Conservation (phyloP, 1,284 basidiomycete species). For the Sporisorium exsertum region DNA sequence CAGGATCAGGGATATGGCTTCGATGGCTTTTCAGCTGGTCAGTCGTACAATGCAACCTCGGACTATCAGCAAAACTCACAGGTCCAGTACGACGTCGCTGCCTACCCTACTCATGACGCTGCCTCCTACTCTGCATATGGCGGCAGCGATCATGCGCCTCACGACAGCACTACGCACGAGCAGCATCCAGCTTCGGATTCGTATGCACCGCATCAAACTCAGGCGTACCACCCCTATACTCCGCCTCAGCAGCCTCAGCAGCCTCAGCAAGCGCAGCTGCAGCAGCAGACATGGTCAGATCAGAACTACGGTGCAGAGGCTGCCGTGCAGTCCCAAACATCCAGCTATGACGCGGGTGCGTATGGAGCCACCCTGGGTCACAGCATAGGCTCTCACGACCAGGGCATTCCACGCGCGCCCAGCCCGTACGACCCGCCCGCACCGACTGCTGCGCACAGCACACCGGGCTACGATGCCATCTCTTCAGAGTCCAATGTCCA, state of each 20-base stretch:
- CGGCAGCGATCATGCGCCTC: constrained; percentile 6
- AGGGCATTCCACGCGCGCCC: constrained; percentile 15
- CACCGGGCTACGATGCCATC: constrained; percentile 12
- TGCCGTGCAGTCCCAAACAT: not conserved
- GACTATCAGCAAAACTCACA: constrained; percentile 8
- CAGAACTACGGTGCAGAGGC: constrained; percentile 11
- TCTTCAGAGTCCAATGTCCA: constrained; percentile 6
- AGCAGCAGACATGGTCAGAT: constrained; percentile 15
- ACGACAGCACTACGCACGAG: constrained; percentile 6
- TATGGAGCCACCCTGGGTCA: constrained; percentile 1
- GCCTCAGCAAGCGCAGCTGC: no score
- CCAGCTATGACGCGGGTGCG: constrained; percentile 10
- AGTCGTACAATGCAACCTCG: constrained; percentile 17
- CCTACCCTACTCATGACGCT: not conserved
- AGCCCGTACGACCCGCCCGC: constrained; percentile 41
- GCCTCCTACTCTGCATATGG: constrained; percentile 16
- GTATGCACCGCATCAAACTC: constrained; percentile 5
- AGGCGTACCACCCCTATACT: constrained; percentile 12
- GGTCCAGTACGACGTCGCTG: constrained; percentile 10
- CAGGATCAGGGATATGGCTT: constrained; percentile 19
- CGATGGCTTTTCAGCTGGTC: constrained; percentile 8
- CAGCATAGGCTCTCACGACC: not conserved
- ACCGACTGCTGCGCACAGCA: constrained; percentile 5
- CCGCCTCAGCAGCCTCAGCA: constrained; percentile 23
- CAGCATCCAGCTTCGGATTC: not conserved